phyloP scores from a whole-genome alignment of 768 basidiomycete species.

The Termitomyces sp. region DNA sequence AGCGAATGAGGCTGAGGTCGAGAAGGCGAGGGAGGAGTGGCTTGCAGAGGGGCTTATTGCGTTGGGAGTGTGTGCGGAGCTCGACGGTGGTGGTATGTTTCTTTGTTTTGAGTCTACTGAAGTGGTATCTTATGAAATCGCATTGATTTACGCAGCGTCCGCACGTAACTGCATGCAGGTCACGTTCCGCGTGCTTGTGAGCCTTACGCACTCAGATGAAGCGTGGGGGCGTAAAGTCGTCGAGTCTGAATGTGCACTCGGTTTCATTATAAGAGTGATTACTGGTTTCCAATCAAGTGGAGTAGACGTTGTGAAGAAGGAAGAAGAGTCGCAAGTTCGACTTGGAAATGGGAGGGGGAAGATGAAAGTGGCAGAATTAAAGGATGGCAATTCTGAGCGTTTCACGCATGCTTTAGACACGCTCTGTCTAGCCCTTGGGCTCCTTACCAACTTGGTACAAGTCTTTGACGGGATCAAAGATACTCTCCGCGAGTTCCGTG shows the following conservation, averaged over 20 bases:
- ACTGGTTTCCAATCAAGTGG: conserved; percentile 13
- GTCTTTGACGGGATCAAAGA: conserved; percentile 45
- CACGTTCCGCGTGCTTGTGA: conserved; percentile 65
- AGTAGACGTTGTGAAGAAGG: conserved; percentile 8
- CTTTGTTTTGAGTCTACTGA: neutral
- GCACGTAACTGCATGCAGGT: conserved; percentile 50
- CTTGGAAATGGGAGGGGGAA: conserved; percentile 8
- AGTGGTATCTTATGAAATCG: neutral
- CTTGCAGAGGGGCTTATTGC: conserved; percentile 47
- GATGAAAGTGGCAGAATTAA: conserved; percentile 15
- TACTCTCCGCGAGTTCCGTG: conserved; percentile 47
- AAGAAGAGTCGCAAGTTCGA: conserved; percentile 3
- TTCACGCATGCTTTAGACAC: conserved; percentile 55
- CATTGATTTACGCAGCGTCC: conserved; percentile 1
- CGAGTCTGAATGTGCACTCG: conserved; percentile 41
- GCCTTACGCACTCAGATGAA: conserved; percentile 60
- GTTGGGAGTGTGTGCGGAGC: conserved; percentile 49
- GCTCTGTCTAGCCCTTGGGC: conserved; percentile 70
- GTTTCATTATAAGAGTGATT: conserved; percentile 46
- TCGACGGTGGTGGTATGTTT: conserved; percentile 23
- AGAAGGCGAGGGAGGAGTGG: conserved; percentile 38
- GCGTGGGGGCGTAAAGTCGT: conserved; percentile 55
- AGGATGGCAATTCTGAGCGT: conserved; percentile 9
- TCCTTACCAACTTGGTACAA: conserved; percentile 77
- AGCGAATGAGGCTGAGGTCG: conserved; percentile 20